phyloP scores from a whole-genome alignment of 2,329 filamentous ascomycete genomes.

The Parafenestella ontariensis region DNA sequence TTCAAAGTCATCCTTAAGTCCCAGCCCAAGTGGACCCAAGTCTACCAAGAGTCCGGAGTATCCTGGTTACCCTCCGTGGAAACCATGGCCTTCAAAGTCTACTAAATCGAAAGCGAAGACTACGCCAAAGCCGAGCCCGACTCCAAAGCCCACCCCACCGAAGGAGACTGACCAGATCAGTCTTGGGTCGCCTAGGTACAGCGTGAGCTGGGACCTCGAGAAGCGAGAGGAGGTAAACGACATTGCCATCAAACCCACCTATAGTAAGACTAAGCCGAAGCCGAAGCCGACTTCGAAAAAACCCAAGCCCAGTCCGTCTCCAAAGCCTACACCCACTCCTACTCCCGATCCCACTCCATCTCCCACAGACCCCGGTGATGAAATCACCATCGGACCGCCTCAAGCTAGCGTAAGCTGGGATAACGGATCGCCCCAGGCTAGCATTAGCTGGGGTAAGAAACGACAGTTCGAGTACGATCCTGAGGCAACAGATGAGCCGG shows the following conservation, averaged over 20 bases:
- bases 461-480: conserved; percentile 9
- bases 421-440: too few species aligned
- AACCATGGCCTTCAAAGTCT: conserved; percentile 14
- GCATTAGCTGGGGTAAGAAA: neutral
- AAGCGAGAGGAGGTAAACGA: conserved; percentile 3
- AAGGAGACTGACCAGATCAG: conserved; percentile 10
- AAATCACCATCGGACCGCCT: conserved; percentile 19
- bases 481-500: neutral
- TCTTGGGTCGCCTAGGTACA: conserved; percentile 14
- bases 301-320: neutral
- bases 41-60: conserved; percentile 26
- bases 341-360: conserved; percentile 9
- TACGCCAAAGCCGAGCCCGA: conserved; percentile 4
- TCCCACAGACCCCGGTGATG: conserved; percentile 8
- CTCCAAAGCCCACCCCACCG: conserved; percentile 5
- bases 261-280: conserved; percentile 2
- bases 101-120: conserved; percentile 9
- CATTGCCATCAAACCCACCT: neutral
- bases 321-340: conserved; percentile 5
- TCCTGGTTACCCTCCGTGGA: conserved; percentile 7
- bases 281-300: conserved; percentile 7
- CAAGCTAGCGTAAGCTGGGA: conserved; percentile 15
- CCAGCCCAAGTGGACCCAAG: neutral
- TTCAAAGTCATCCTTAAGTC: neutral
- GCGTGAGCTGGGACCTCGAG: conserved; percentile 17